Evolutionary conservation across 768 basidiomycete genomes (phyloP).

Genomic region (Lactifluus piperatus): DNA sequence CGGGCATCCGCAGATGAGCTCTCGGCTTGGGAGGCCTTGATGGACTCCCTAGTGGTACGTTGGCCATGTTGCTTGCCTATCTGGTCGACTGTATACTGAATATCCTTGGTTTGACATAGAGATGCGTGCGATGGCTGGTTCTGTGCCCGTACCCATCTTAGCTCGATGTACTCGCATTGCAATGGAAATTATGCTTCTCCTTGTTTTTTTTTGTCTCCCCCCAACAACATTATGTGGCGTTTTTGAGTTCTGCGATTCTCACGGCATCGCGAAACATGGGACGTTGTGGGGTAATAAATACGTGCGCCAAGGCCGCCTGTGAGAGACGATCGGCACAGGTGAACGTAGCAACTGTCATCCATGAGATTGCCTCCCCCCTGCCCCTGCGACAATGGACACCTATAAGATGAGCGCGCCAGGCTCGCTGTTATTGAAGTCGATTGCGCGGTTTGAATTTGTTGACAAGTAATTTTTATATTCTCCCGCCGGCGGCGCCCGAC

Average conservation of each 20-base stretch:
- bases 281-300: not conserved
- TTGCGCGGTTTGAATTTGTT: slow-evolving; percentile 11
- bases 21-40: slow-evolving; percentile 20
- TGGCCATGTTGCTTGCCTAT: not conserved
- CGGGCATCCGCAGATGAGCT: slow-evolving; percentile 22
- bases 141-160: slow-evolving; percentile 11
- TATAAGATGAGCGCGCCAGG: slow-evolving; percentile 3
- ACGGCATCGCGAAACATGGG: not conserved
- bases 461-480: not conserved
- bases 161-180: slow-evolving; percentile 14
- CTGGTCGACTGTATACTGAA: not conserved
- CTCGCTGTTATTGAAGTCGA: slow-evolving; percentile 14
- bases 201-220: not conserved
- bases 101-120: not conserved
- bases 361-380: not conserved
- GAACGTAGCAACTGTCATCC: not conserved
- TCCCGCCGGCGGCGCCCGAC: too few relatives aligned
- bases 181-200: slow-evolving; percentile 15
- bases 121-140: slow-evolving; percentile 15
- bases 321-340: not conserved
- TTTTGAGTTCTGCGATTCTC: slow-evolving; percentile 7
- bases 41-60: slow-evolving; percentile 10
- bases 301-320: not conserved
- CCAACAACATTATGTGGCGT: not conserved
- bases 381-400: not conserved